These are phyloP conservation scores for Haplosporangium gracile DNA, from an alignment of 192 early-diverging fungal species.

Conservation along the genomic window DNA sequence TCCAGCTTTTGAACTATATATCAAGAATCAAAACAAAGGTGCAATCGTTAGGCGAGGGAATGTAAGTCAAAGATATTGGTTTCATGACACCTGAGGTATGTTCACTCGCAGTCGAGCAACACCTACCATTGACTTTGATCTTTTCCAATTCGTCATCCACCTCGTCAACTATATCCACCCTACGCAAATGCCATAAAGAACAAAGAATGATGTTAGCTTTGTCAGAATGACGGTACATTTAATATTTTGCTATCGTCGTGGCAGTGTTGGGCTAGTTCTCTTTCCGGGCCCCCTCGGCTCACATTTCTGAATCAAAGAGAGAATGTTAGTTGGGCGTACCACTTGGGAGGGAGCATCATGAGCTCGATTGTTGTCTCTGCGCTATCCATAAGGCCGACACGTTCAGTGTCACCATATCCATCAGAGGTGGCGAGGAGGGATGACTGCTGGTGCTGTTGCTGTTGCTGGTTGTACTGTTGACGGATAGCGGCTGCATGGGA, in stretches of 20 bases:
- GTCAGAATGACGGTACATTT: not conserved
- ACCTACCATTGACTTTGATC: conserved; percentile 72
- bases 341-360: conserved; percentile 90
- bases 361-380: conserved; percentile 91
- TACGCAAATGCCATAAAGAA: conserved; percentile 26
- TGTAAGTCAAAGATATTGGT: not conserved
- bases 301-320: not conserved
- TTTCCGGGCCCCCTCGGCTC: not conserved
- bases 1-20: conserved; percentile 77
- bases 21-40: conserved; percentile 12
- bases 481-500: conserved; percentile 41
- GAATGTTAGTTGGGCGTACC: conserved; percentile 64
- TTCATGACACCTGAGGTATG: not conserved
- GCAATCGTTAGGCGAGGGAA: conserved; percentile 7
- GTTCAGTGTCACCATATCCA: conserved; percentile 56
- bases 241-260: not conserved
- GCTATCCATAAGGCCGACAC: conserved; percentile 72
- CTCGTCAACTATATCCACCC: conserved; percentile 94
- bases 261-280: not conserved
- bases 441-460: conserved; percentile 61
- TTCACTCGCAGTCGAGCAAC: not conserved
- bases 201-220: not conserved
- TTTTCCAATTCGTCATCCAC: conserved; percentile 77
- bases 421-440: conserved; percentile 53
- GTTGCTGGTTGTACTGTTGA: conserved; percentile 54